A percentile compares a stretch with the other conserved stretches of the same genome.
Evolutionary conservation across 2,329 filamentous ascomycete genomes (phyloP).

Genomic region (Chaetomiaceae sp.): DNA sequence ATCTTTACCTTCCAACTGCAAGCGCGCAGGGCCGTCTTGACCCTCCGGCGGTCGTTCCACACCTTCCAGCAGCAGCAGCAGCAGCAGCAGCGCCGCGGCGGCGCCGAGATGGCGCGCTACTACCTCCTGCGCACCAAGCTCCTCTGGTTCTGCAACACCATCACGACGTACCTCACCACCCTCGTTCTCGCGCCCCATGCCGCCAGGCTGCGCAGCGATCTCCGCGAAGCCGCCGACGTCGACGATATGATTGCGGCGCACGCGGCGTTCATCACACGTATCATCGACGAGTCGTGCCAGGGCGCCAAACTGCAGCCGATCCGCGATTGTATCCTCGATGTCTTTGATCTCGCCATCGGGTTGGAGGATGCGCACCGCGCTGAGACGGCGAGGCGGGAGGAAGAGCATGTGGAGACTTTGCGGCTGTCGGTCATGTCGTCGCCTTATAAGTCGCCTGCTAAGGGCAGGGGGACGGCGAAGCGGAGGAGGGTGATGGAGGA

Average conservation of each 20-base stretch:
- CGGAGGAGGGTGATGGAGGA: conserved; percentile 30
- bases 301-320: conserved; percentile 66
- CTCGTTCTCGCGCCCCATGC: conserved; percentile 64
- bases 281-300: conserved; percentile 67
- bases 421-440: conserved; percentile 36
- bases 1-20: conserved; percentile 76
- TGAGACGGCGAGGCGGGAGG: conserved; percentile 36
- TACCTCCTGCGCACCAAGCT: conserved; percentile 64
- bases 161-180: conserved; percentile 73
- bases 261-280: conserved; percentile 54
- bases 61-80: not conserved
- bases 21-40: conserved; percentile 63
- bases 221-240: conserved; percentile 64
- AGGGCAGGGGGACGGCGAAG: conserved; percentile 12
- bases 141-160: conserved; percentile 70
- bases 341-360: conserved; percentile 69
- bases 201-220: conserved; percentile 49
- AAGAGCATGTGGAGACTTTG: conserved; percentile 38
- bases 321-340: conserved; percentile 64
- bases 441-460: conserved; percentile 23
- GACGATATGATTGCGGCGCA: conserved; percentile 77
- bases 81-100: conserved; percentile 3
- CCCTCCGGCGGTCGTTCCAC: conserved; percentile 55
- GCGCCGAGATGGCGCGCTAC: conserved; percentile 42
- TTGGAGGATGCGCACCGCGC: conserved; percentile 57